phyloP scores from a whole-genome alignment of 495 filamentous ascomycete species.

The Penicillium dipodomyicola region DNA sequence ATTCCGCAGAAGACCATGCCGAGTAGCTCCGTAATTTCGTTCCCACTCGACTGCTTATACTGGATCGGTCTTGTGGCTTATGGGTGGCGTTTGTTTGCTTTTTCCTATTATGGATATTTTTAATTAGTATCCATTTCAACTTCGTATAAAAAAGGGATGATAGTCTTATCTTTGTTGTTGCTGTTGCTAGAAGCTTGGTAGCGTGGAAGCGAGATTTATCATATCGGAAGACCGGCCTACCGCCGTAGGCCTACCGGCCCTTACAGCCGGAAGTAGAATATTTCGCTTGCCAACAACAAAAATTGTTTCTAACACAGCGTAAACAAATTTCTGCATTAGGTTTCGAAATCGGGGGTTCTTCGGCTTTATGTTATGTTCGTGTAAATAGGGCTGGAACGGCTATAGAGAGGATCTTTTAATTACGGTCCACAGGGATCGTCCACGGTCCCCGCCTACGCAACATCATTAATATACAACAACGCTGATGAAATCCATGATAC shows the following conservation, averaged over 20 bases:
- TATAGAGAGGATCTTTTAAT: conserved; percentile 4
- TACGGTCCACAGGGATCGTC: neutral
- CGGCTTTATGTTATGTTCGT: neutral
- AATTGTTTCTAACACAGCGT: too few species aligned
- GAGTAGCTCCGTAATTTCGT: neutral
- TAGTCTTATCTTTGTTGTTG: neutral
- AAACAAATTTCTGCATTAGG: neutral
- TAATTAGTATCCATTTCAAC: neutral
- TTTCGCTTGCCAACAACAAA: neutral
- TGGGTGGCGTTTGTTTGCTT: neutral
- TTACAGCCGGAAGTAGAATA: neutral
- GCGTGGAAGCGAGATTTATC: neutral
- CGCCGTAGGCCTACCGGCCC: neutral
- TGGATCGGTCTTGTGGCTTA: neutral
- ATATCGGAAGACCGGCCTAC: neutral
- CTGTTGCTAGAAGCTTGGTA: neutral
- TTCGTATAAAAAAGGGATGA: neutral
- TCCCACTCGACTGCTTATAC: neutral
- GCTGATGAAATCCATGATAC: too few species aligned
- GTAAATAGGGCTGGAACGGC: neutral
- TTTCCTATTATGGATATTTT: neutral
- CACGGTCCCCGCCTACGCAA: neutral
- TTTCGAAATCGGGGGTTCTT: neutral
- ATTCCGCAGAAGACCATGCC: neutral
- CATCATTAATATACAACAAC: too few species aligned